Base-by-base conservation (phyloP, 2,329 filamentous ascomycete genomes). In the Sporothrix schenckii region DNA sequence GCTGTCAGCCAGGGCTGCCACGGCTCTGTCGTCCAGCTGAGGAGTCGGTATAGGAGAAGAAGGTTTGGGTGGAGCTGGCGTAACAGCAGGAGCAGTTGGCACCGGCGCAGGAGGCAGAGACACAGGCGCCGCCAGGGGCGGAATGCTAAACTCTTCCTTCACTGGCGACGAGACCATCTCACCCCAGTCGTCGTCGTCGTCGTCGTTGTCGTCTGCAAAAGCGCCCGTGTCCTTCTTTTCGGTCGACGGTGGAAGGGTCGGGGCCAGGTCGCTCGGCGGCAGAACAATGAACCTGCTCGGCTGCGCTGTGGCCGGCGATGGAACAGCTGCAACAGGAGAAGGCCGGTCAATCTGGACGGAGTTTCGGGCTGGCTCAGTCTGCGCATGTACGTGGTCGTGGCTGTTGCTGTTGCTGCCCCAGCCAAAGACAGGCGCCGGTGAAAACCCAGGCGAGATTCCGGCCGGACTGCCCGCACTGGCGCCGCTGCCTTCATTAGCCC, bases 141-240 rank as follows among this genome's bases (percentile, higher is more conserved):
- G 53, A 11, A 21, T 49, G 10, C 34, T 49, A 44, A 27, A 21
- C 30, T 63, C 34, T 30, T 27, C 41, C n/a, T 30, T 58, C 6
- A 34, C 61, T 2, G 80, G 81, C 3, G 82, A 83, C 9, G 79
- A 80, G 1, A 88, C 80, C 86, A 88, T 88, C 72, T 88, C 86
- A 2, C 86, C 86, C 86, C 86, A 88, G 47, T 88, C 86, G 58
- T 50, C 86, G 58, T 87, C 85, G 1, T 87, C 85, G 5, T 86
- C 83, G 0, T 83, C 80, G 0, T 77, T 53, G 24, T 34, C 34
- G 34, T 34, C 34, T 34, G 27, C 30, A 19, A 54, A n/a, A 24
- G 30, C 49, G 11, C 63, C 58, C 6, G 16, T 9, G 39, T 54
- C 58, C 13, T 65, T 24, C 10, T 41, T 50, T 10, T 21, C 50